Evolutionary conservation across 2,329 filamentous ascomycete genomes (phyloP), one percentile per base, ranked within the genome.

Genomic region (Alternaria incomplexa): DNA sequence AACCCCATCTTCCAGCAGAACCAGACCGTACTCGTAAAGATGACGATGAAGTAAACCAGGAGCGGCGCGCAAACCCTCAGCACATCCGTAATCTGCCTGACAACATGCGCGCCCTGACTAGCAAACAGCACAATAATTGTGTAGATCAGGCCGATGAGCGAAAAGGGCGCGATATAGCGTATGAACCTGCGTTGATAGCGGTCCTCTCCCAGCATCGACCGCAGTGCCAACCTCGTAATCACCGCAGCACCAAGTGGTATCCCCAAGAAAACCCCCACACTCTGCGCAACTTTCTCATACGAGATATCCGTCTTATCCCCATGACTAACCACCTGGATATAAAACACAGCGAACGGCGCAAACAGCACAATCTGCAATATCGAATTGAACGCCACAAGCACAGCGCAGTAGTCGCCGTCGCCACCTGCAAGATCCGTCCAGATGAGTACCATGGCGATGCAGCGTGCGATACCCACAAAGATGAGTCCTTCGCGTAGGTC

Each of bases 91-190:
- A 97, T 92, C 79, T 97, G 93, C 68, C 92, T 87, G 1, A 95
- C 90, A 88, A 90, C 6, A 95, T 93, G 11, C 91, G 86, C 81
- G 3, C 93, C 93, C 75, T 97, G 93, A 1, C 90, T 92, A 0
- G 91, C 93, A 76, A 97, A 97, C 3, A 97, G 85, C 1, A 97
- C 89, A 7, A 96, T 79, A 69, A 97, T 96, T 1, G 93, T 97
- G 82, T 94, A 97, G 1, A 97, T 82, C 6, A 97, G 85, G 0
- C 93, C 93, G 67, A 97, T 87, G 3, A 97, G 85, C 0, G 92
- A 95, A 85, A 88, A 90, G 0, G 93, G 93, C 0, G 88, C 86
- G 3, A 88, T 83, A 75, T 86, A 89, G 32, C 85, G 87, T n/a
- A 97, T 77, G 76, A 97, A 96, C 4, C 86, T 83, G 3, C 82